These are phyloP conservation scores for Lodderomyces parapsilosis DNA, from an alignment of 1,139 yeast genomes.

Conservation along the genomic window DNA sequence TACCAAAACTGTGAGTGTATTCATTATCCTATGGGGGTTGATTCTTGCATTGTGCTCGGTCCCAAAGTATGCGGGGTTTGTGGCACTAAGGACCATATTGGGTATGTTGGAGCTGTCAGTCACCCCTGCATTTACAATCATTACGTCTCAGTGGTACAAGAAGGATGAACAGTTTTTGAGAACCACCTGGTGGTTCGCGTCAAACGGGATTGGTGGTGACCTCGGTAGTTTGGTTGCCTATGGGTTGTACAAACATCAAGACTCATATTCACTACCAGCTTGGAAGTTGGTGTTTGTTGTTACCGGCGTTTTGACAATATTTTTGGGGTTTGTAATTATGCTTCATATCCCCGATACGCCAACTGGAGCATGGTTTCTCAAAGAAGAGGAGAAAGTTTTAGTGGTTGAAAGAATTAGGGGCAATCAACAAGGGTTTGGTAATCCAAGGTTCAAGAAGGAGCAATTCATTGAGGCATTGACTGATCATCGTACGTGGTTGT, in stretches of 20 bases:
- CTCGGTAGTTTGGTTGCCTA: conserved; percentile 26
- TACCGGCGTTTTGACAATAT: conserved; percentile 28
- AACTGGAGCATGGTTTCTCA: conserved; percentile 34
- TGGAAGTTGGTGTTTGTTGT: conserved; percentile 35
- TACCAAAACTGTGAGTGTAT: conserved; percentile 23
- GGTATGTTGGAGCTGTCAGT: conserved; percentile 57
- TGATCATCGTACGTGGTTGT: conserved; percentile 45
- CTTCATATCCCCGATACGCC: conserved; percentile 31
- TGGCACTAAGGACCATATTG: conserved; percentile 33
- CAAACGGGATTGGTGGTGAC: conserved; percentile 30
- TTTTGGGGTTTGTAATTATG: conserved; percentile 23
- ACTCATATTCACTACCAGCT: conserved; percentile 20
- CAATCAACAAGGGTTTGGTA: conserved; percentile 57
- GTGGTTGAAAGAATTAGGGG: conserved; percentile 35
- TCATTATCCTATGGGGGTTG: conserved; percentile 31
- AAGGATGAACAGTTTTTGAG: conserved; percentile 24
- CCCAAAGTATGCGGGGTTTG: conserved; percentile 29
- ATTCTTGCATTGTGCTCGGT: conserved; percentile 28
- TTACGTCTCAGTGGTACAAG: conserved; percentile 34
- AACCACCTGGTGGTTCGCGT: conserved; percentile 29
- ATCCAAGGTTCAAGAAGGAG: conserved; percentile 48
- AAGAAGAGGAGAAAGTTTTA: conserved; percentile 43
- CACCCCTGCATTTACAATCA: conserved; percentile 58
- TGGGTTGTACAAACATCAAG: conserved; percentile 18
- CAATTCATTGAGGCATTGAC: conserved; percentile 53